These are phyloP conservation scores for Ammopiptanthus mongolicus DNA, from an alignment of 306 rosid genomes.

Conservation along the genomic window DNA sequence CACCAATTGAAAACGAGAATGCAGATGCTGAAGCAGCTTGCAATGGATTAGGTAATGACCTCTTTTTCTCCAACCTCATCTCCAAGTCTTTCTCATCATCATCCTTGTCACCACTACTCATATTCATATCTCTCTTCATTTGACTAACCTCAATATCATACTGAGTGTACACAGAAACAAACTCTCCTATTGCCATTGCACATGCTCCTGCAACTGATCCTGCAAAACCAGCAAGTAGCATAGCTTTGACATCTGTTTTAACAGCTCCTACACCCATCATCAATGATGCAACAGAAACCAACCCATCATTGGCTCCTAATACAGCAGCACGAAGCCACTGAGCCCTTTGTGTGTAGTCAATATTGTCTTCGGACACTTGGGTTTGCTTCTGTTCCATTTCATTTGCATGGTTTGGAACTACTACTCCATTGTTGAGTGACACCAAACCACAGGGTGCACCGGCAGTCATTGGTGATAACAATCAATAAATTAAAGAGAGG, in stretches of 20 bases:
- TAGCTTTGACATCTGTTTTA: slow-evolving; percentile 35
- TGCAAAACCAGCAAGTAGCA: slow-evolving; percentile 59
- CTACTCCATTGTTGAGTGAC: slow-evolving; percentile 12
- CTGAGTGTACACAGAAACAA: slow-evolving; percentile 57
- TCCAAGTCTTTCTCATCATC: not conserved
- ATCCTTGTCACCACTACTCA: not conserved
- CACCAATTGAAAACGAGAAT: slow-evolving; percentile 33
- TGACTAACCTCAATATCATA: slow-evolving; percentile 52
- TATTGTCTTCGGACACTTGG: not conserved
- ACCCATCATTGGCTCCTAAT: slow-evolving; percentile 64
- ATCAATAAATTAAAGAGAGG: no score
- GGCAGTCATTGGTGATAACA: slow-evolving; percentile 16
- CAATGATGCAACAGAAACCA: slow-evolving; percentile 53
- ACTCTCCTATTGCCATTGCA: slow-evolving; percentile 68
- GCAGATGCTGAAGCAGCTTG: slow-evolving; percentile 51
- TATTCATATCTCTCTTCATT: slow-evolving; percentile 33
- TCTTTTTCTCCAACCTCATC: not conserved
- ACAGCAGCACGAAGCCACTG: slow-evolving; percentile 64
- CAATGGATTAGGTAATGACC: slow-evolving; percentile 35
- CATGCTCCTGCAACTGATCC: slow-evolving; percentile 61
- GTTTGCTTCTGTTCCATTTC: not conserved
- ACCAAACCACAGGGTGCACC: not conserved
- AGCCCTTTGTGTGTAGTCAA: slow-evolving; percentile 29
- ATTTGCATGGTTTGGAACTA: slow-evolving; percentile 7
- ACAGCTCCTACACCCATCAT: slow-evolving; percentile 77